Base-by-base conservation (phyloP, 352 stramenopile species). In the Phytophthora colocasiae region DNA sequence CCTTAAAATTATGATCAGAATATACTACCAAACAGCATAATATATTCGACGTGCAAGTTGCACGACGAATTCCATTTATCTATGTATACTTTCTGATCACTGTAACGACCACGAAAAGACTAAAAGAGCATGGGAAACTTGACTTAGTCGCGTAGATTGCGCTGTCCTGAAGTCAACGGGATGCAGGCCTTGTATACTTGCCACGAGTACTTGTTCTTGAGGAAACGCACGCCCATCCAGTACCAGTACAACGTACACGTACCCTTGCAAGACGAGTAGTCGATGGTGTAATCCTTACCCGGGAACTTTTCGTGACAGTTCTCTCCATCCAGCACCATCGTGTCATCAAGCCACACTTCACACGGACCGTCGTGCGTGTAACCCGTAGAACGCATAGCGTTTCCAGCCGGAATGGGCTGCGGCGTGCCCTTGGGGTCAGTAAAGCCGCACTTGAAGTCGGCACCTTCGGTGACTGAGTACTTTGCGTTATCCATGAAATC, bases 321-420 rank as follows among this genome's bases (percentile, higher is more conserved):
- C 1, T 43, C 38, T 4, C 38, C 38, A 4, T 43, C 38, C 14
- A 43, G 2, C 14, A 43, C 38, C 38, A 43, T 43, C 38, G 3
- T 36, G 9, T 66, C 55, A 59, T 80, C 74, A 27, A 82, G 53
- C 38, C 38, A 43, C 14, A 43, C 38, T 8, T 43, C 38, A 22
- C 38, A 43, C 38, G 38, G 38, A 9, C 38, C 38, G 38, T 43
- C 38, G 38, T 43, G 38, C 14, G 38, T 43, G 38, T 43, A 43
- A 43, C 38, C 38, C 14, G 38, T 22, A 14, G 69, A 77, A 17
- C 65, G 68, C 48, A 78, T 64, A n/a, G 38, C 57, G 10, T 39
- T 65, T 44, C 71, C 66, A 12, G 59, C 58, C 6, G 61, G 69
- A 45, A 80, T 82, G 10, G 70, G 61, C 60, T 85, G 71, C n/a